Evolutionary conservation across 2,329 filamentous ascomycete genomes (phyloP).

Genomic region (Botrytis byssoidea): DNA sequence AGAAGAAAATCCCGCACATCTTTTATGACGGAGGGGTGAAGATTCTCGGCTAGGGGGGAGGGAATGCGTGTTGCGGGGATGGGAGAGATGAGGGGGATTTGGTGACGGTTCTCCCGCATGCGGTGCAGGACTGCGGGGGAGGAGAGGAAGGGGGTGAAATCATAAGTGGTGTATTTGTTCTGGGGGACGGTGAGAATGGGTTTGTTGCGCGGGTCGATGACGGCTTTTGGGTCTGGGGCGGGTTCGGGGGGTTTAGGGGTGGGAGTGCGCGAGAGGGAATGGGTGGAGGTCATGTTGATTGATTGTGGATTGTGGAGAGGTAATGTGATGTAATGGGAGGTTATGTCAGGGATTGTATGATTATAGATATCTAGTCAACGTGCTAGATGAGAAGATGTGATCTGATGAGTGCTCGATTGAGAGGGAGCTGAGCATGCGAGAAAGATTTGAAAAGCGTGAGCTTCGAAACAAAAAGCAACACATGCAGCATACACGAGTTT

Average conservation of each 20-base stretch:
- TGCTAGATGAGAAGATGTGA: background rate
- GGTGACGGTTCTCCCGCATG: background rate
- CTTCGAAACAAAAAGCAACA: background rate
- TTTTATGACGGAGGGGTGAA: constrained; percentile 26
- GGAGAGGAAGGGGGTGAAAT: constrained; percentile 27
- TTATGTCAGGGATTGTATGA: background rate
- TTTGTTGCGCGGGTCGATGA: background rate
- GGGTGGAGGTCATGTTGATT: too few relatives aligned
- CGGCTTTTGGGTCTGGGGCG: background rate
- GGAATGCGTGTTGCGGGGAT: constrained; percentile 28
- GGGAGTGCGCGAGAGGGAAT: background rate
- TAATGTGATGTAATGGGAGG: background rate
- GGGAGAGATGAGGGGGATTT: constrained; percentile 24
- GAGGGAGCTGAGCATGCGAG: background rate
- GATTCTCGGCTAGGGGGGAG: constrained; percentile 28
- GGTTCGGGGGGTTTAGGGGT: background rate
- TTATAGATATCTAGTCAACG: background rate
- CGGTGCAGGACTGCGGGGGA: constrained; percentile 23
- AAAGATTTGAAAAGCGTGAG: background rate
- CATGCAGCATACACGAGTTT: background rate
- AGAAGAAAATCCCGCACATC: constrained; percentile 20
- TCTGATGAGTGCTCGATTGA: background rate
- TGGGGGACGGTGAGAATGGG: background rate
- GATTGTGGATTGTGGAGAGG: background rate
- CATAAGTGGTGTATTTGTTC: constrained; percentile 17